Conservation (phyloP, 1,139 yeast genomes). For the Nakaseomyces bracarensis region DNA sequence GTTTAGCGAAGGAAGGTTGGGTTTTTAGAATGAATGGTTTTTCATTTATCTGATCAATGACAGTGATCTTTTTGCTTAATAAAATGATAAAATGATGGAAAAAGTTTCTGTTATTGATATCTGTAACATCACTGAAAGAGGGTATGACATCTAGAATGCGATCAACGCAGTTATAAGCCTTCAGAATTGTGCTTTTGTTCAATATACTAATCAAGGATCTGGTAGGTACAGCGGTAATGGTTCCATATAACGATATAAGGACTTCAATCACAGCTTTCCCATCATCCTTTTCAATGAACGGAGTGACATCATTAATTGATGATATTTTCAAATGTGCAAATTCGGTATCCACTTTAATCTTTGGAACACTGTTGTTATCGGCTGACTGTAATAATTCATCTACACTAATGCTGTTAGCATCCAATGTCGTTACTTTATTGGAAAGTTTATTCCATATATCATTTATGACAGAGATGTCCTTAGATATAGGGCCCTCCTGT, state of each 20-base stretch:
- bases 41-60: neutral
- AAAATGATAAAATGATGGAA: conserved; percentile 70
- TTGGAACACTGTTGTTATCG: neutral
- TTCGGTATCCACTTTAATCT: neutral
- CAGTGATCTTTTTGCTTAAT: neutral
- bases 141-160: conserved; percentile 42
- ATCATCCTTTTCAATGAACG: conserved; percentile 41
- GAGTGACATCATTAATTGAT: conserved; percentile 17
- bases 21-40: conserved; percentile 3
- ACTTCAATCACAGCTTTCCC: conserved; percentile 37
- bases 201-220: conserved; percentile 40
- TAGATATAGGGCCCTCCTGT: conserved; percentile 49
- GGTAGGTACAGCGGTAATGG: conserved; percentile 32
- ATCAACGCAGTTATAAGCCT: conserved; percentile 51
- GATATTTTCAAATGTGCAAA: conserved; percentile 4
- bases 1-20: conserved; percentile 1
- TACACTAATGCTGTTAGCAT: neutral
- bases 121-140: conserved; percentile 53
- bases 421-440: neutral
- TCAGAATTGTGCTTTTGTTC: conserved; percentile 51
- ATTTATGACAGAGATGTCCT: conserved; percentile 49
- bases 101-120: conserved; percentile 74
- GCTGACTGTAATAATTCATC: neutral
- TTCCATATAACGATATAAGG: conserved; percentile 36
- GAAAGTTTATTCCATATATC: conserved; percentile 20